Base-by-base conservation (phyloP, 768 basidiomycete genomes). In the Mycena filopes region DNA sequence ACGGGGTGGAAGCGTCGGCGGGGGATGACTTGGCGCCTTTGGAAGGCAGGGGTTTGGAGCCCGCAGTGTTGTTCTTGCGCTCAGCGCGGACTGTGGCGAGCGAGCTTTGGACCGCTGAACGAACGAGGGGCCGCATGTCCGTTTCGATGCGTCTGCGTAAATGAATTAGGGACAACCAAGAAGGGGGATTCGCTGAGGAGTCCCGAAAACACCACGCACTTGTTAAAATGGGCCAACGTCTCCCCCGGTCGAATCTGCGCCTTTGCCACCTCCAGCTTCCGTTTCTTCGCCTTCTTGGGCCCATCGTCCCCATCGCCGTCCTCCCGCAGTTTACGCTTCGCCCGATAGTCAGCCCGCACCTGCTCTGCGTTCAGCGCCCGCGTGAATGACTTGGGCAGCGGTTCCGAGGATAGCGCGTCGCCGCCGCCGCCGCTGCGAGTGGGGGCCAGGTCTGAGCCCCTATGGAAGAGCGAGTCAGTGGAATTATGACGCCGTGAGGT, bases 161-260 rank as follows among this genome's bases (percentile, higher is more conserved):
- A 11, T 15, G 5, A 33, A 36, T 36, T 10, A 11, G 36, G 36
- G 9, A 36, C n/a, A n/a, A n/a, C n/a, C n/a, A n/a, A n/a, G n/a
- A n/a, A n/a, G n/a, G n/a, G n/a, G n/a, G n/a, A n/a, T n/a, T n/a
- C n/a, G n/a, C n/a, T n/a, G n/a, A n/a, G n/a, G n/a, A n/a, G n/a
- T n/a, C n/a, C n/a, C 6, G 31, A 40, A 42, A 46, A 28, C 31
- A 38, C 43, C 31, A 75, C 86, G 55, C 69, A 92, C 92, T 86
- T 81, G 74, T 93, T 90, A 75, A 93, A 94, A 78, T 92, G 89
- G 58, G 85, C 82, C 55, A 94, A 82, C 0, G 91, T 88, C 75
- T 94, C 93, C 46, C 89, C 87, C 0, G 87, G 86, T 60, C 84
- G 80, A 29, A 92, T 92, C 48, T 71, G 66, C 38, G 76, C 60